Conservation (phyloP, 2,329 filamentous ascomycete genomes). For the Mycogone perniciosa region DNA sequence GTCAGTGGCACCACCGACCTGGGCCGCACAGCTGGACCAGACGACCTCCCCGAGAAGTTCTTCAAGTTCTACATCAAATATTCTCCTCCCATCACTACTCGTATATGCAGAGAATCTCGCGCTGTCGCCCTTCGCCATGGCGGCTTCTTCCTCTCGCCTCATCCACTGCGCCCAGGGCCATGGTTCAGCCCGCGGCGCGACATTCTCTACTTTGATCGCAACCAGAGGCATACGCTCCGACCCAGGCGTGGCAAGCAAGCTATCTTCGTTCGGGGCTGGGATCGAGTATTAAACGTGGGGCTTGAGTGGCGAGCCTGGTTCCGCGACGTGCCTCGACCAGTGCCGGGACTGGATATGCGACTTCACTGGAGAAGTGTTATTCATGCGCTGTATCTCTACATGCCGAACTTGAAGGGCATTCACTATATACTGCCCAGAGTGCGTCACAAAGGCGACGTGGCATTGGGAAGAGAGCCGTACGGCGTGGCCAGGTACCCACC, state of each 20-base stretch:
- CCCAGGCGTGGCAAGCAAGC: conserved; percentile 7
- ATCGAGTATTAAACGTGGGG: conserved; percentile 22
- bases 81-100: conserved; percentile 15
- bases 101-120: conserved; percentile 24
- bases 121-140: conserved; percentile 20
- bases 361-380: conserved; percentile 18
- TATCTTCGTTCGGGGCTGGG: conserved; percentile 17
- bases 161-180: conserved; percentile 9
- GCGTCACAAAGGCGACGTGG: conserved; percentile 21
- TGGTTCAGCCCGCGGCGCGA: conserved; percentile 24
- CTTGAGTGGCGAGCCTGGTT: conserved; percentile 26
- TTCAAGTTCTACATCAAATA: conserved; percentile 21
- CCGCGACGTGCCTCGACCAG: conserved; percentile 19
- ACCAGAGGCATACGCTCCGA: conserved; percentile 17
- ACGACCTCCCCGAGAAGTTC: not conserved
- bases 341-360: conserved; percentile 16
- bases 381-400: conserved; percentile 17
- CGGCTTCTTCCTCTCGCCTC: conserved; percentile 19
- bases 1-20: conserved; percentile 15
- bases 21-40: not conserved
- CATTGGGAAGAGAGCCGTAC: conserved; percentile 24
- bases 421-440: conserved; percentile 23
- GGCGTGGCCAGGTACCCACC: conserved; percentile 15
- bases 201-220: conserved; percentile 26
- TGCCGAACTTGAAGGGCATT: conserved; percentile 20